Evolutionary conservation across 805 yeast genomes (phyloP), one percentile per base, ranked within the genome.

Genomic region (Starmerella vitae): DNA sequence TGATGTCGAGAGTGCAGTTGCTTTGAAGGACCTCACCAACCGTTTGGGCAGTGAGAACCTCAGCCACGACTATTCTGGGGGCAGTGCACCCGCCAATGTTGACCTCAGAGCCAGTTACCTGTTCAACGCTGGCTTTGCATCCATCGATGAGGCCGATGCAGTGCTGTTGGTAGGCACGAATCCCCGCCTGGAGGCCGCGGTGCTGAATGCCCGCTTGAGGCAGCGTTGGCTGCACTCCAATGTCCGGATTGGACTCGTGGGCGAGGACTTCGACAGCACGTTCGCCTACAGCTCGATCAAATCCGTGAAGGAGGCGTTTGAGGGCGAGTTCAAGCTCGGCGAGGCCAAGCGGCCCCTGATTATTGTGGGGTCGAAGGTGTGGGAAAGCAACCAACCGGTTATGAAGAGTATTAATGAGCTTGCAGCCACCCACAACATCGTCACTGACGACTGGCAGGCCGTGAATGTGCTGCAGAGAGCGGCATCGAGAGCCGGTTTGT

Each of bases 141-240:
- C 91, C 33, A 70, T 82, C 47, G 91, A 80, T 59, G 78, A 75
- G 43, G 85, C 93, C 38, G 94, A 83, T 56, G 82, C 72, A 50
- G 76, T 82, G 45, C 66, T 82, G 54, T 67, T 82, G 44, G 72
- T 82, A 42, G 94, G 94, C 46, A 75, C 94, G 33, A 82, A 82
- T 66, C 93, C 93, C 43, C 72, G 94, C 57, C 84, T 71, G 56
- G 94, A 82, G 65, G 94, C 93, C 43, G 84, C 93, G 31, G 93
- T 83, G 14, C 67, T 82, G 53, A 82, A 82, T 60, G 73, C 88
- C 30, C 72, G 93, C 62, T 76, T 82, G 51, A 74, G 94, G 67
- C 78, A 75, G 58, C 75, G 70, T 44, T 82, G 88, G 91, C 66
- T 82, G 55, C 66, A 76, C 50, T 69, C 75, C 28, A 68, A 80